phyloP scores from a whole-genome alignment of 768 basidiomycete genomes.

The Hortiboletus flavorubellus region DNA sequence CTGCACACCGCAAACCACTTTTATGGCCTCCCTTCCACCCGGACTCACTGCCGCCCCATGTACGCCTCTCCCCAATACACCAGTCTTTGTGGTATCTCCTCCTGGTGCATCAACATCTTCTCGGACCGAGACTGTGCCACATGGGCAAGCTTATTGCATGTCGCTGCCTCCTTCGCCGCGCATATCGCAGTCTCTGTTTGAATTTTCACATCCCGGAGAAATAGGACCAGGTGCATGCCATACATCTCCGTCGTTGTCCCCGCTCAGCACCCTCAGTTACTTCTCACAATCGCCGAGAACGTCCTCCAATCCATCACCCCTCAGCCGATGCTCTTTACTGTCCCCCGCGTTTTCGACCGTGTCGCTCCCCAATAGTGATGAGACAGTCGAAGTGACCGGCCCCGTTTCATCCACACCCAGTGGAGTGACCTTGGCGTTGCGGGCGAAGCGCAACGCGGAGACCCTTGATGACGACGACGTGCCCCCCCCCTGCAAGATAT shows the following conservation, averaged over 20 bases:
- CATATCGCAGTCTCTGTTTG: background rate
- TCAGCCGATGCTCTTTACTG: background rate
- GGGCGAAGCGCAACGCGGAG: slow-evolving; percentile 13
- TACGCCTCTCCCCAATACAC: background rate
- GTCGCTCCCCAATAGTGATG: background rate
- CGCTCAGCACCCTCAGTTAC: slow-evolving; percentile 12
- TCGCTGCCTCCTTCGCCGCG: background rate
- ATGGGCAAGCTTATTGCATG: background rate
- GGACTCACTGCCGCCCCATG: background rate
- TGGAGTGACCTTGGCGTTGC: background rate
- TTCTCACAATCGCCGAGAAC: slow-evolving; percentile 8
- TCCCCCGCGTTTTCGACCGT: background rate
- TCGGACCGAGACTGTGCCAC: background rate
- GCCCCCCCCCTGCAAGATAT: background rate
- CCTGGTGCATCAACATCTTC: background rate
- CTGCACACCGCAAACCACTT: slow-evolving; percentile 1
- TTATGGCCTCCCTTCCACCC: background rate
- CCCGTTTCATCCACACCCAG: background rate
- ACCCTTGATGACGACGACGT: slow-evolving; percentile 9
- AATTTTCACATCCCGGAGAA: background rate
- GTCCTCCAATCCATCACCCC: slow-evolving; percentile 3
- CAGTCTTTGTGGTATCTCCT: background rate
- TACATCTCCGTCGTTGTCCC: slow-evolving; percentile 14
- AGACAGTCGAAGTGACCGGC: background rate
- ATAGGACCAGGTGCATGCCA: too few species aligned